A percentile compares a stretch with the other conserved stretches of the same genome.
Conservation (phyloP, 1,284 basidiomycete genomes). For the Grifola frondosa region DNA sequence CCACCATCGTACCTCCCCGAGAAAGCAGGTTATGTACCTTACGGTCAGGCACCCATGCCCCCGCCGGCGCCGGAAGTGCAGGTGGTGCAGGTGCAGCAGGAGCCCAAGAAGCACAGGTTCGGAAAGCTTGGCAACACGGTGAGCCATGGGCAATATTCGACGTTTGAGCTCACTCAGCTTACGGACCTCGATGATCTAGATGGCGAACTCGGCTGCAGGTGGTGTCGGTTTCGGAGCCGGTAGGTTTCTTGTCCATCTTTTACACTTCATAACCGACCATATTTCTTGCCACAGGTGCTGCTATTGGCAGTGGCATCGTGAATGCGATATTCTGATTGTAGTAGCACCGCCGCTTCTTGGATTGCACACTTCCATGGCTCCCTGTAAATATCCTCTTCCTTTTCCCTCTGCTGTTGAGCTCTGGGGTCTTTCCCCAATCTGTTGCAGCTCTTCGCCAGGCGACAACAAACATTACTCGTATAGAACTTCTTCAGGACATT, state of each 20-base stretch:
- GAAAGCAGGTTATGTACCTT: conserved; percentile 40
- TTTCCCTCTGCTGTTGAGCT: no score
- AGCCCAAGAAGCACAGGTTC: conserved; percentile 60
- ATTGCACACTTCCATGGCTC: no score
- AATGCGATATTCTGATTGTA: conserved; percentile 39
- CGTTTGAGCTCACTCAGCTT: no score
- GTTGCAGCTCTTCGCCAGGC: no score
- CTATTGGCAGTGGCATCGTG: conserved; percentile 40
- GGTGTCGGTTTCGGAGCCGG: conserved; percentile 72
- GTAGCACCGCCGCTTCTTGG: not conserved
- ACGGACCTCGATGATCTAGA: conserved; percentile 33
- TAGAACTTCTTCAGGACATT: no score
- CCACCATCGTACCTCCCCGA: conserved; percentile 12
- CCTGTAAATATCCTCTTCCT: no score
- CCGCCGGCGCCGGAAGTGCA: conserved; percentile 25
- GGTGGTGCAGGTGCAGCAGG: conserved; percentile 28
- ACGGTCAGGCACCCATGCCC: conserved; percentile 33
- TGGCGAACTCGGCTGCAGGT: conserved; percentile 67
- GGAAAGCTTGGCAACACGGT: conserved; percentile 61
- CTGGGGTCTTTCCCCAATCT: no score
- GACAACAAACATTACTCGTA: no score
- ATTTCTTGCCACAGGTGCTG: conserved; percentile 33
- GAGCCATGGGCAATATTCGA: no score
- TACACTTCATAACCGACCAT: conserved; percentile 1
- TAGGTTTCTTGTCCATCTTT: conserved; percentile 17